These are phyloP conservation scores for Balamuthia mandrillaris DNA, from an alignment of 208 protist species.

Conservation along the genomic window DNA sequence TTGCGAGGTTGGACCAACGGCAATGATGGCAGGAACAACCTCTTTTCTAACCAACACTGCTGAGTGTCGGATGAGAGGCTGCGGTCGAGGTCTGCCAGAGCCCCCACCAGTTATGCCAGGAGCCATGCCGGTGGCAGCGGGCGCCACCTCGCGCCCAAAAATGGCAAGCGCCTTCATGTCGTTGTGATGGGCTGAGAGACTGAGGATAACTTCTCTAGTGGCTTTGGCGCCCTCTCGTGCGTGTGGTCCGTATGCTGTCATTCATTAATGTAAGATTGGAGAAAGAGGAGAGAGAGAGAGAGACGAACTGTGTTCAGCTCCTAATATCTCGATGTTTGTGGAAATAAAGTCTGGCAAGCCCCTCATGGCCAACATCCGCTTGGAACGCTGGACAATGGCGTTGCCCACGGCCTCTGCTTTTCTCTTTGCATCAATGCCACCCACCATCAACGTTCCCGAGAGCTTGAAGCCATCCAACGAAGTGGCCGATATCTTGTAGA, in stretches of 20 bases:
- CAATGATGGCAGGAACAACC: neutral
- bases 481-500: constrained; percentile 9
- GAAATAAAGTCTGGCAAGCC: neutral
- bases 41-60: constrained; percentile 1
- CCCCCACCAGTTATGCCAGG: constrained; percentile 27
- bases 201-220: constrained; percentile 3
- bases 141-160: constrained; percentile 20
- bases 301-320: neutral
- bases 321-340: constrained; percentile 1
- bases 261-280: neutral
- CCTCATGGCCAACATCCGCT: neutral
- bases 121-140: constrained; percentile 18
- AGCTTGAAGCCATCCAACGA: constrained; percentile 18
- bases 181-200: neutral
- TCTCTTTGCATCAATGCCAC: constrained; percentile 4
- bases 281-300: neutral
- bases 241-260: constrained; percentile 19
- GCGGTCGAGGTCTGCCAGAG: constrained; percentile 5
- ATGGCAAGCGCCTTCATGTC: neutral
- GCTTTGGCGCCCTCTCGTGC: neutral
- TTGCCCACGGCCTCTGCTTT: neutral
- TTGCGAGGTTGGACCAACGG: neutral
- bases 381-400: neutral
- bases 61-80: constrained; percentile 33
- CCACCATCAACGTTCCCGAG: constrained; percentile 1